Evolutionary conservation across 1,284 basidiomycete species (phyloP).

Genomic region (Cronartium ribicola): DNA sequence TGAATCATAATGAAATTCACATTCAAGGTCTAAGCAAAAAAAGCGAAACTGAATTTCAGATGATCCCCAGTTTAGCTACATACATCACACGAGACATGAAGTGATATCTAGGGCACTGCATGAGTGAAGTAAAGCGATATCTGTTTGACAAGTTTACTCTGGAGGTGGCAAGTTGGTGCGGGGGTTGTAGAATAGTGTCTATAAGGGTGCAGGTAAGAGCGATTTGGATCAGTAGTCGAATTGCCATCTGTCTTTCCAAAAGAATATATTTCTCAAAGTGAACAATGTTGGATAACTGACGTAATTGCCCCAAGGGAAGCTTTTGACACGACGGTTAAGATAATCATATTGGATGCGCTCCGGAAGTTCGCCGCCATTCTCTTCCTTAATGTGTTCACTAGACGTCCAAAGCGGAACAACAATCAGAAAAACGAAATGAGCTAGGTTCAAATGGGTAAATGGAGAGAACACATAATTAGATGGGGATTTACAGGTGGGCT

Average conservation of each 20-base stretch:
- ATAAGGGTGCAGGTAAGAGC: neutral
- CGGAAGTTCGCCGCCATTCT: slow-evolving; percentile 70
- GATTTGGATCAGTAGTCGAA: neutral
- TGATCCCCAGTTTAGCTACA: too few relatives aligned
- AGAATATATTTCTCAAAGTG: neutral
- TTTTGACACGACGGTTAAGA: slow-evolving; percentile 34
- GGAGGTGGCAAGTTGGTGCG: slow-evolving; percentile 29
- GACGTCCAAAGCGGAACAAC: neutral
- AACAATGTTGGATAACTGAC: neutral
- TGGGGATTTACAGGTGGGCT: slow-evolving; percentile 18
- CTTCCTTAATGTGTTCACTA: slow-evolving; percentile 66
- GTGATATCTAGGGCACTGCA: too few relatives aligned
- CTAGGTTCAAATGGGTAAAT: neutral
- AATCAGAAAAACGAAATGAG: neutral
- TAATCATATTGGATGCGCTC: slow-evolving; percentile 61
- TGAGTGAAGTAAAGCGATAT: too few relatives aligned
- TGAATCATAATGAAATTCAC: too few relatives aligned
- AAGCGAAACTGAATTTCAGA: too few relatives aligned
- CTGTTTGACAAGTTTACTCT: neutral
- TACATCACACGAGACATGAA: too few relatives aligned
- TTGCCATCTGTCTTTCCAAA: neutral
- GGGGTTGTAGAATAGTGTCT: slow-evolving; percentile 42
- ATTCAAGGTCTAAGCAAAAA: too few relatives aligned
- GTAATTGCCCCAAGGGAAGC: slow-evolving; percentile 38
- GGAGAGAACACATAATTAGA: neutral